Percentiles rank a stretch among this genome's conserved stretches.
Evolutionary conservation across 805 yeast genomes (phyloP).

Genomic region (Ogataea sp.): DNA sequence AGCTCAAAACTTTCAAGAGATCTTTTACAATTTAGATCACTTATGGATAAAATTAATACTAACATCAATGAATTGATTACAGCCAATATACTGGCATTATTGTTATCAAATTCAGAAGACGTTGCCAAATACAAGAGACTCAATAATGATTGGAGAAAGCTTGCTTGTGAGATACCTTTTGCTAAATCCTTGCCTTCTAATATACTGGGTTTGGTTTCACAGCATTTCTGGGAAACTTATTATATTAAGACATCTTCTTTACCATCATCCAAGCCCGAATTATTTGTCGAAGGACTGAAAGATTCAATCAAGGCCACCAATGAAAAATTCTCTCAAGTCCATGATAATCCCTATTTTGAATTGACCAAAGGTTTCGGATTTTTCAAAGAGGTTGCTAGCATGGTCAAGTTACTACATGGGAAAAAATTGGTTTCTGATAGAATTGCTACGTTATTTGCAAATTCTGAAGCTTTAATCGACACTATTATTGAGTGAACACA

Average conservation of each 20-base stretch:
- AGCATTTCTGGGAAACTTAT: slow-evolving; percentile 38
- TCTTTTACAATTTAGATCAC: slow-evolving; percentile 59
- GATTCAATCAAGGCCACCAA: slow-evolving; percentile 14
- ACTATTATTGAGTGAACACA: background rate
- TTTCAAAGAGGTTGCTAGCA: slow-evolving; percentile 14
- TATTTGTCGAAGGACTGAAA: slow-evolving; percentile 25
- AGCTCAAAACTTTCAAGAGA: slow-evolving; percentile 70
- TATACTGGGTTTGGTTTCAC: slow-evolving; percentile 51
- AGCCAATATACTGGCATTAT: slow-evolving; percentile 39
- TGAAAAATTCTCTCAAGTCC: slow-evolving; percentile 9
- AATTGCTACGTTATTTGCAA: background rate
- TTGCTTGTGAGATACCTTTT: slow-evolving; percentile 58
- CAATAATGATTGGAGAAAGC: slow-evolving; percentile 48
- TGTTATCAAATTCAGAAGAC: slow-evolving; percentile 45
- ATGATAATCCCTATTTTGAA: slow-evolving; percentile 14
- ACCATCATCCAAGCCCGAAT: slow-evolving; percentile 28
- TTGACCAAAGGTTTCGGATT: slow-evolving; percentile 14
- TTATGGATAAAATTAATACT: slow-evolving; percentile 42
- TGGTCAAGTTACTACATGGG: slow-evolving; percentile 11
- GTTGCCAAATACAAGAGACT: slow-evolving; percentile 35
- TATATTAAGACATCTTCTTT: slow-evolving; percentile 30
- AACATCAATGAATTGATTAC: slow-evolving; percentile 49
- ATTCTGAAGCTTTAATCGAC: background rate
- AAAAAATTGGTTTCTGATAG: background rate
- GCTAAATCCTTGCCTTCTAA: slow-evolving; percentile 48